These are phyloP conservation scores for Leptodontidium sp. DNA, from an alignment of 2,329 filamentous ascomycete genomes.

Conservation along the genomic window DNA sequence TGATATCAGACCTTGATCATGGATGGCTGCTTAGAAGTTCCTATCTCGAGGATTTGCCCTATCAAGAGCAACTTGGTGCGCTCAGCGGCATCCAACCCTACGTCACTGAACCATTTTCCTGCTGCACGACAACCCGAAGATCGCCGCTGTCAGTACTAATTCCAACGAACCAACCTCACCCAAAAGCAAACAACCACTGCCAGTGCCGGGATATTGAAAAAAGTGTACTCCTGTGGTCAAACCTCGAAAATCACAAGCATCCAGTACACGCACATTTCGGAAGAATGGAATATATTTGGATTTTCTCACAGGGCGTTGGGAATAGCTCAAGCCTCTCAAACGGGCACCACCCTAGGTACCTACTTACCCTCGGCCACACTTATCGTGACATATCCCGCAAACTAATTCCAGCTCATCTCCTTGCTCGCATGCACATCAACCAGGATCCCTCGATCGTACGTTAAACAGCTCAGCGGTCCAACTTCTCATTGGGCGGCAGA, in stretches of 20 bases:
- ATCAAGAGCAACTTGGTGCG: conserved; percentile 2
- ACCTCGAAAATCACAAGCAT: conserved; percentile 4
- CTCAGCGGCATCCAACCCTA: conserved; percentile 1
- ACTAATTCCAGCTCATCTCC: neutral
- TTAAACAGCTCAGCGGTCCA: conserved; percentile 4
- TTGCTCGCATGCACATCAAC: conserved; percentile 9
- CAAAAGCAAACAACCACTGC: conserved; percentile 1
- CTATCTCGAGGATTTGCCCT: conserved; percentile 1
- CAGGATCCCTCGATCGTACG: conserved; percentile 20
- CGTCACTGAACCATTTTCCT: conserved; percentile 19
- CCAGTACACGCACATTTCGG: neutral
- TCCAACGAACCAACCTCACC: neutral
- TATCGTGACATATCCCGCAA: conserved; percentile 11
- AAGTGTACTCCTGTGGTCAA: conserved; percentile 6
- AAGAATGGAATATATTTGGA: neutral
- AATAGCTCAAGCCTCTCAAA: neutral
- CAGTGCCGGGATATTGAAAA: conserved; percentile 11
- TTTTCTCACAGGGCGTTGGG: neutral
- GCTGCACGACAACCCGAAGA: conserved; percentile 22
- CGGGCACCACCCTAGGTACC: neutral
- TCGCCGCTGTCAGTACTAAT: conserved; percentile 12
- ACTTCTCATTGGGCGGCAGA: conserved; percentile 15
- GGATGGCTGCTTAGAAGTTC: neutral
- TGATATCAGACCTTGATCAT: conserved; percentile 13
- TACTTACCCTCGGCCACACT: conserved; percentile 1